phyloP scores from a whole-genome alignment of 495 filamentous ascomycete species.

The Penicillium coffeae region DNA sequence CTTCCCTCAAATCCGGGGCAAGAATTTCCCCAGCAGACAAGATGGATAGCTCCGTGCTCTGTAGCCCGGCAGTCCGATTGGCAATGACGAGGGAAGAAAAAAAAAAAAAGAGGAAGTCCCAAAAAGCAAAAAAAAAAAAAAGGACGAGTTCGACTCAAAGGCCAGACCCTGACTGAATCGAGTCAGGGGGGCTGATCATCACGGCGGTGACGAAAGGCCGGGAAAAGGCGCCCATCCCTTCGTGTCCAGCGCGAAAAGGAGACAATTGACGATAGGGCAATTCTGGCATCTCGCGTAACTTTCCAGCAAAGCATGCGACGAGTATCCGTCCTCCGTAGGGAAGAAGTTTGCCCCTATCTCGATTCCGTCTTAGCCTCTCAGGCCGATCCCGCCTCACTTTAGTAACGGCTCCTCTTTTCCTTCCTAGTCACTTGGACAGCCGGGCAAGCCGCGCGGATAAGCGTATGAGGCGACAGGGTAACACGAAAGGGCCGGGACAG shows the following conservation, averaged over 20 bases:
- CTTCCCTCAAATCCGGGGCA: slow-evolving; percentile 17
- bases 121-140: slow-evolving; percentile 3
- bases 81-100: slow-evolving; percentile 2
- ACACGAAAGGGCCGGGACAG: neutral
- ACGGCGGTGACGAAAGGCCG: slow-evolving; percentile 13
- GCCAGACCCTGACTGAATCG: neutral
- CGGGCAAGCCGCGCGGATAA: slow-evolving; percentile 32
- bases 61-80: neutral
- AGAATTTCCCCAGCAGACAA: slow-evolving; percentile 1
- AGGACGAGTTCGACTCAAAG: slow-evolving; percentile 1
- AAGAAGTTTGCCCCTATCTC: neutral
- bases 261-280: neutral
- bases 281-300: neutral
- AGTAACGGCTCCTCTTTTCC: slow-evolving; percentile 21
- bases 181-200: slow-evolving; percentile 12
- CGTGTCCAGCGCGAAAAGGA: too few relatives aligned
- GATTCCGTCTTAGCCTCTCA: neutral
- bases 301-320: slow-evolving; percentile 1
- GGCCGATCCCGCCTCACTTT: slow-evolving; percentile 28
- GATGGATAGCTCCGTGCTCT: too few relatives aligned
- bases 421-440: slow-evolving; percentile 2
- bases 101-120: slow-evolving; percentile 9
- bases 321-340: too few relatives aligned
- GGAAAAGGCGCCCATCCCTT: slow-evolving; percentile 4
- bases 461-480: neutral